Evolutionary conservation across 805 yeast species (phyloP).

Genomic region (Vanderwaltozyma polyspora): DNA sequence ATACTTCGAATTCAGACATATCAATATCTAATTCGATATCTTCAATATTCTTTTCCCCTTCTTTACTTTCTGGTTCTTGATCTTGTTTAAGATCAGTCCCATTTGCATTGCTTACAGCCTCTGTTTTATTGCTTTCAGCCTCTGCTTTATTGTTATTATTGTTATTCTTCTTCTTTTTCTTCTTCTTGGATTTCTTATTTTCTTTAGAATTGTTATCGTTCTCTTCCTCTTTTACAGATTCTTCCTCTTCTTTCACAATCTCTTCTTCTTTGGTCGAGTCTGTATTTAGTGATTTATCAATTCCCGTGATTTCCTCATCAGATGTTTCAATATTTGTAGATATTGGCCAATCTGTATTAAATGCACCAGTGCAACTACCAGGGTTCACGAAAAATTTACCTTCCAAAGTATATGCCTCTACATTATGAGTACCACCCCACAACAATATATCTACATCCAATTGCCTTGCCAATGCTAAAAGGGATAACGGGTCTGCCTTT

Average conservation of each 20-base stretch:
- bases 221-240: constrained; percentile 2
- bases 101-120: constrained; percentile 1
- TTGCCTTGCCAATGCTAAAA: constrained; percentile 74
- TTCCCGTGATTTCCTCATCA: constrained; percentile 1
- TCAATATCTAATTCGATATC: constrained; percentile 13
- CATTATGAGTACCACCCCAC: constrained; percentile 89
- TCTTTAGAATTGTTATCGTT: constrained; percentile 2
- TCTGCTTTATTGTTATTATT: constrained; percentile 2
- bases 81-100: no score
- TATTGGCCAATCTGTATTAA: constrained; percentile 48
- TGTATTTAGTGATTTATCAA: background rate
- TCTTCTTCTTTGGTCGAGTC: background rate
- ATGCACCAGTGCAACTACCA: constrained; percentile 94
- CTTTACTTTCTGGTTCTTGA: constrained; percentile 1
- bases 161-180: no score
- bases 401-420: constrained; percentile 86
- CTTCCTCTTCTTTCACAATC: constrained; percentile 2
- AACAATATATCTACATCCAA: constrained; percentile 83
- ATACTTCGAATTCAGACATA: constrained; percentile 14
- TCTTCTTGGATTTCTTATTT: no score
- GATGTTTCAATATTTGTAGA: constrained; percentile 14
- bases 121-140: constrained; percentile 2
- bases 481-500: constrained; percentile 72
- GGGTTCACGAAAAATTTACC: constrained; percentile 93
- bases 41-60: constrained; percentile 8